Evolutionary conservation across 2,329 filamentous ascomycete genomes (phyloP), one percentile per base, ranked within the genome.

Genomic region (Epichloe festucae): DNA sequence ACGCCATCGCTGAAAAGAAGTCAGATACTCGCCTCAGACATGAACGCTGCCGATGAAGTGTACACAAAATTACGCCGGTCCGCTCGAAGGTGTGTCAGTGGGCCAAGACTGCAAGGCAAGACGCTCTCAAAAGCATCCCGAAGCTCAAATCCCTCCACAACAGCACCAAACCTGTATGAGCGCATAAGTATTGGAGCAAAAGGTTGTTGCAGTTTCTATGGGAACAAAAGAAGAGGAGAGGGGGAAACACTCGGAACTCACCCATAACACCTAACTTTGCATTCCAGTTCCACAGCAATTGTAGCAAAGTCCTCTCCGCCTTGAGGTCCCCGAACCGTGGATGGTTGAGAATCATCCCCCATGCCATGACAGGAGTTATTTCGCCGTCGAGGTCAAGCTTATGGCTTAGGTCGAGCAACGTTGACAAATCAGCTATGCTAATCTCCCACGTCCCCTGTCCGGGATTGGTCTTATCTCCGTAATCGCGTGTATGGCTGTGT

Each of bases 301-400:
- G 73, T 76, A 59, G 77, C 74, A 58, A 95, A 81, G 62, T 96
- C 89, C 40, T 79, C 40, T 79, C 76, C 49, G 70, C 67, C 15
- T 73, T 79, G 57, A 96, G 69, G 58, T 85, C 80, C 5, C 65
- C 64, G 56, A 90, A 81, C 55, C 84, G 75, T 39, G 85, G 79
- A 66, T 93, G 84, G 45, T 75, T 77, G 55, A 89, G 72, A 48
- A 97, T 77, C 69, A 87, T 85, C 48, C 88, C 85, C 81, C 93
- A 91, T 0, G 90, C 90, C 88, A 95, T 95, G 58, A 96, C 87
- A 0, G 93, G 93, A 17, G 91, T 97, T 61, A 97, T 87, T 69
- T 94, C 88, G 49, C 89, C 89, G 55, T 93, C 87, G 2, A 93
- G 79, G 59, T 93, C 84, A 27, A 96, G 75, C 59, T 84, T 82